Percentiles rank a stretch among this genome's conserved stretches.
Evolutionary conservation across 345 rosid genomes (phyloP).

Genomic region (Tarenaya hassleriana): DNA sequence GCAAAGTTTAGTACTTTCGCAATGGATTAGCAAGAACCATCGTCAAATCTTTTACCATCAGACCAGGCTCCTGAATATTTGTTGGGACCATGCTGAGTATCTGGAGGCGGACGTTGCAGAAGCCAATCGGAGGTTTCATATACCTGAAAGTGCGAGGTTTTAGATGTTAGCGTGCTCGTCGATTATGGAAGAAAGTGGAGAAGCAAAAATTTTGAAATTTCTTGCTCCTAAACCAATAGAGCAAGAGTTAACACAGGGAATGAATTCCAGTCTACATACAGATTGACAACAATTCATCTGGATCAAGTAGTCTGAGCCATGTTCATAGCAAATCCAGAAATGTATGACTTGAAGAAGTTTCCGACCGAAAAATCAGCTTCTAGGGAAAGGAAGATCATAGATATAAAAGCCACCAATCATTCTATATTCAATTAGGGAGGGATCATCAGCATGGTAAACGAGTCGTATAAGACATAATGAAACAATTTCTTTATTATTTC

Average conservation of each 20-base stretch:
- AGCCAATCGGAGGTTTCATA: conserved; percentile 18
- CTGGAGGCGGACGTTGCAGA: conserved; percentile 1
- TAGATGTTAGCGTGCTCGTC: background rate
- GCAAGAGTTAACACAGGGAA: conserved; percentile 1
- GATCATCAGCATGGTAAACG: background rate
- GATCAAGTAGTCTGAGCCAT: no score
- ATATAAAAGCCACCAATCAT: background rate
- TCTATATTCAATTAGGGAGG: background rate
- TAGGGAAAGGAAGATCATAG: background rate
- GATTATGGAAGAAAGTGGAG: background rate
- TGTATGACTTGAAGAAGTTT: no score
- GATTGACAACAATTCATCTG: conserved; percentile 5
- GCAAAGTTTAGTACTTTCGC: no score
- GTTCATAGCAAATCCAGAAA: no score
- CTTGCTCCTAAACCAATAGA: background rate
- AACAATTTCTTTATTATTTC: background rate
- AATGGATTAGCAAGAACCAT: no score
- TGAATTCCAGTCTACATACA: background rate
- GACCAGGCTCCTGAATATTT: conserved; percentile 13
- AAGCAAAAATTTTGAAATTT: no score
- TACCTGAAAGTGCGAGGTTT: conserved; percentile 15
- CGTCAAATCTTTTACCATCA: no score
- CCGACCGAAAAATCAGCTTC: conserved; percentile 1
- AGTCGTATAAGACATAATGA: background rate
- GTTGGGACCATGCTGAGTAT: conserved; percentile 7